Conservation (phyloP, 768 basidiomycete species). For the Albatrellus ellisii region DNA sequence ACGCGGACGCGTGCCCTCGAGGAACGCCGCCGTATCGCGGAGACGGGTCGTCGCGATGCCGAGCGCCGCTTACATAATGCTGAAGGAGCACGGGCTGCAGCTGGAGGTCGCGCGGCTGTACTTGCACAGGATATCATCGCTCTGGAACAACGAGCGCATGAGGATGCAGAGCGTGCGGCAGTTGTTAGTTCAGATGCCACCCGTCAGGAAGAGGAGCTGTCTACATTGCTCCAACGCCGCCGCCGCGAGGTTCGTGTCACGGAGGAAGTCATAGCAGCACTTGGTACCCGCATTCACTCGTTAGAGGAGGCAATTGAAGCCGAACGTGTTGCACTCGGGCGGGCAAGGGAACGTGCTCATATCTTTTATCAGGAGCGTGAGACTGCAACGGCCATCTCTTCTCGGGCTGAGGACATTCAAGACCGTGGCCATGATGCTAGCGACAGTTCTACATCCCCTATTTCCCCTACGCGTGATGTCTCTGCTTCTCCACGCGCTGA, state of each 20-base stretch:
- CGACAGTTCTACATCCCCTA: neutral
- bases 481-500: conserved; percentile 16
- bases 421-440: neutral
- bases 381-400: neutral
- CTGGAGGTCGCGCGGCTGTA: no score
- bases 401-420: neutral
- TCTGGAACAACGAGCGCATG: no score
- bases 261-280: conserved; percentile 30
- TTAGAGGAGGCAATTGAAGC: conserved; percentile 58
- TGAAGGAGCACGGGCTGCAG: conserved; percentile 9
- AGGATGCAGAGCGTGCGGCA: conserved; percentile 18
- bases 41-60: conserved; percentile 67
- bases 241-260: conserved; percentile 31
- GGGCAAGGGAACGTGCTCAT: conserved; percentile 47
- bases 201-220: conserved; percentile 20
- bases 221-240: conserved; percentile 32
- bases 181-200: no score
- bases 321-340: conserved; percentile 45
- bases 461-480: conserved; percentile 8
- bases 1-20: conserved; percentile 76
- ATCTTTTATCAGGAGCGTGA: conserved; percentile 30
- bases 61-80: conserved; percentile 73
- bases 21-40: conserved; percentile 75
- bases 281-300: conserved; percentile 54
- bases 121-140: no score